A percentile compares a stretch with the other conserved stretches of the same genome.
These are phyloP conservation scores for Claviceps paspali DNA, from an alignment of 2,329 filamentous ascomycete genomes.

Conservation along the genomic window DNA sequence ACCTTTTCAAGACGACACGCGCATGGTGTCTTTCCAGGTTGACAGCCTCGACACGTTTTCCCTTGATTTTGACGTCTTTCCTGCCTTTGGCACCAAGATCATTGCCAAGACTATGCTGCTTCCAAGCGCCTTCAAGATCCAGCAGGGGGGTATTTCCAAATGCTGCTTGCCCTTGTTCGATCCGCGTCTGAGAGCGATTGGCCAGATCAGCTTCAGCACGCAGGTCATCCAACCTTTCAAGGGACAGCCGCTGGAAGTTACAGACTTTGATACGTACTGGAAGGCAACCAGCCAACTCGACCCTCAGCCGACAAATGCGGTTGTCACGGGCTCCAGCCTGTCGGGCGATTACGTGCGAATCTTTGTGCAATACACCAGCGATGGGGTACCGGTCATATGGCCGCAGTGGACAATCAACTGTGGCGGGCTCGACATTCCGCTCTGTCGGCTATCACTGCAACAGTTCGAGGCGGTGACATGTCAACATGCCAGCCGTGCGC, in stretches of 20 bases:
- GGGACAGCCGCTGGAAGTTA: constrained; percentile 85
- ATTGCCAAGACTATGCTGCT: constrained; percentile 92
- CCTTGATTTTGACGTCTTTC: constrained; percentile 94
- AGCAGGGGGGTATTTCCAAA: constrained; percentile 51
- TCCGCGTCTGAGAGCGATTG: constrained; percentile 77
- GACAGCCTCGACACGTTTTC: constrained; percentile 87
- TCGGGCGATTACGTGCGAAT: constrained; percentile 90
- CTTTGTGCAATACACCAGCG: constrained; percentile 81
- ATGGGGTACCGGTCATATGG: constrained; percentile 76
- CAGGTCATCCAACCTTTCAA: constrained; percentile 95
- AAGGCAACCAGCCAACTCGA: constrained; percentile 92
- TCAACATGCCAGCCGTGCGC: constrained; percentile 24
- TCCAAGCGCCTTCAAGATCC: constrained; percentile 68
- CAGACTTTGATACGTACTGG: constrained; percentile 98
- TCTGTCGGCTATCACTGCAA: constrained; percentile 61
- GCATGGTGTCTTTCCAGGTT: constrained; percentile 87
- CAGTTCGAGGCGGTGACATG: constrained; percentile 48
- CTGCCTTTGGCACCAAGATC: constrained; percentile 91
- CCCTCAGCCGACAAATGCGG: constrained; percentile 58
- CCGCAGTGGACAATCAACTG: constrained; percentile 69
- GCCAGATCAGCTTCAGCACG: constrained; percentile 84
- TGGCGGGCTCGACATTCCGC: constrained; percentile 63
- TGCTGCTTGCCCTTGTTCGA: constrained; percentile 88
- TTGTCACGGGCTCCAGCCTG: constrained; percentile 88
- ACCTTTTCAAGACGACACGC: constrained; percentile 90